Base-by-base conservation (phyloP, 371 early-diverging fungal species). In the Mucor saturninus region DNA sequence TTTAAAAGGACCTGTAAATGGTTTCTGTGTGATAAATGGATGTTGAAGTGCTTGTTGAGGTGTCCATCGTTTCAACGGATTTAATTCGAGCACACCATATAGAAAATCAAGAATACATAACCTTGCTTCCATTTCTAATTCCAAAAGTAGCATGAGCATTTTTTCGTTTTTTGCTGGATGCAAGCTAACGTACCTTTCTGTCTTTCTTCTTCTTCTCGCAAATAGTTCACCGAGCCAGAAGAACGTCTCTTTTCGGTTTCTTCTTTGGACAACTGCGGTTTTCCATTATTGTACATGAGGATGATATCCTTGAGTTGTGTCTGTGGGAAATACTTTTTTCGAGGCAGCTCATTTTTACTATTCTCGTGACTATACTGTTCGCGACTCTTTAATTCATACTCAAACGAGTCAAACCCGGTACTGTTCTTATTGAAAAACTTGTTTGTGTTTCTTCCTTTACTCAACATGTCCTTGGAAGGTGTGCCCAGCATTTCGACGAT, bases 11-110 rank as follows among this genome's bases (percentile, higher is more conserved):
- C 86, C 88, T 6, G 72, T 74, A 42, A 85, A 93, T n/a, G 81
- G 81, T 58, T 93, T 90, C 9, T 94, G 95, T 0, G 96, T 96
- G 55, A 98, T 89, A 67, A 98, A 98, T 2, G 98, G 99, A 64
- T 98, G 99, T 63, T 90, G 75, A 13, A 87, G 78, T 5, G 98
- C 98, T 65, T 98, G 94, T 40, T 89, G 90, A 4, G 99, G 97
- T 3, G 94, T 90, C 96, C 96, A 96, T 56, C 99, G 86, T 68
- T 91, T 91, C 42, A 93, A 76, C 0, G 98, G 98, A 59, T 98
- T 95, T 13, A 98, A 68, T 52, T 90, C 88, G 60, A 98, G 77
- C 11, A 96, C 74, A 5, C 95, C 95, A 39, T 83, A 77, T 10
- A 98, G 61, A 71, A 98, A 98, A 73, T 98, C 96, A 31, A 95